A percentile compares a stretch with the other conserved stretches of the same genome.
Evolutionary conservation across 2,329 filamentous ascomycete species (phyloP).

Genomic region (Phyllosticta paracitricarpa): DNA sequence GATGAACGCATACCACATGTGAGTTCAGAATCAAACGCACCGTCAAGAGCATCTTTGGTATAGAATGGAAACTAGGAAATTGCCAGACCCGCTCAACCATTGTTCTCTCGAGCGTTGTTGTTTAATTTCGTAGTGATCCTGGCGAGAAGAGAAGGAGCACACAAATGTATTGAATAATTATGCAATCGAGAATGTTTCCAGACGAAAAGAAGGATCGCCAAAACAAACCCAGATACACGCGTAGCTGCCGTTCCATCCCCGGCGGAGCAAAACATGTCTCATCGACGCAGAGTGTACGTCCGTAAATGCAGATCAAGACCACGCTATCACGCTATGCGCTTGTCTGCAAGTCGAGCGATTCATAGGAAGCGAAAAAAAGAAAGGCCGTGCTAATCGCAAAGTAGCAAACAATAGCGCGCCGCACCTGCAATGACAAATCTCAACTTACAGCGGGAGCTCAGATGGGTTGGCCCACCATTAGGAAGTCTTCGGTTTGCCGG

Average conservation of each 20-base stretch:
- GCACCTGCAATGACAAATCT: neutral
- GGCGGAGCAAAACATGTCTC: no score
- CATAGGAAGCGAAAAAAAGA: neutral
- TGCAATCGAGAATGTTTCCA: neutral
- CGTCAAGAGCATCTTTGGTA: no score
- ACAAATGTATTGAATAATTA: no score
- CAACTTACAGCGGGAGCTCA: neutral
- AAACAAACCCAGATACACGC: neutral
- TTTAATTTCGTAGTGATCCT: no score
- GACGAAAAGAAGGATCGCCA: neutral
- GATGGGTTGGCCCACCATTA: neutral
- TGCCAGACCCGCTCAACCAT: no score
- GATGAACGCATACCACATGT: no score
- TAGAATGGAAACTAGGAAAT: no score
- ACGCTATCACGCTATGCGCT: neutral
- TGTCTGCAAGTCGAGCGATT: neutral
- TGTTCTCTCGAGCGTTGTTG: no score
- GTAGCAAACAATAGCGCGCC: neutral
- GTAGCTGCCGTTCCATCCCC: neutral
- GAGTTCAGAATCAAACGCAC: no score
- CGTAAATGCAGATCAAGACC: neutral
- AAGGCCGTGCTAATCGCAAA: neutral
- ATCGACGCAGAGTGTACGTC: neutral
- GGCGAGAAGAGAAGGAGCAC: no score
- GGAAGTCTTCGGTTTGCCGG: neutral